Base-by-base conservation (phyloP, 371 early-diverging fungal genomes). In the Smittium mucronatum region DNA sequence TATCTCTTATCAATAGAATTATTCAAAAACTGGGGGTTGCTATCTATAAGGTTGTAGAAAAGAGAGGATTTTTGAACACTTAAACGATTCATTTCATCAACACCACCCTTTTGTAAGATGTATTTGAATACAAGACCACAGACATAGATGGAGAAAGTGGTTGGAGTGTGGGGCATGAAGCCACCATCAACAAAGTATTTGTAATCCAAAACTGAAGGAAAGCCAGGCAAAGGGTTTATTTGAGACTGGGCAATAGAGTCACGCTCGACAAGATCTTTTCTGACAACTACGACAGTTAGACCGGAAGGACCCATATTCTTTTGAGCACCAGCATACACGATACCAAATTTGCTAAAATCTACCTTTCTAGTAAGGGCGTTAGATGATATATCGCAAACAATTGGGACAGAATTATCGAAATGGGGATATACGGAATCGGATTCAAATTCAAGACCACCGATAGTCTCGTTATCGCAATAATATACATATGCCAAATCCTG, bases 271-370 rank as follows among this genome's bases (percentile, higher is more conserved):
- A 98, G 80, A 73, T 96, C 93, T 59, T 94, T 87, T 59, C 94
- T 89, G 64, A 97, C 82, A 68, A 98, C 90, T 35, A 91, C 91
- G 29, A 98, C 76, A 0, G 97, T 92, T 15, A 94, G 89, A 59
- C 98, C 98, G 17, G 95, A 90, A 31, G 94, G 93, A 0, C 98
- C 98, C 74, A 97, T 86, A 81, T 98, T 98, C 83, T 98, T 98
- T 80, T 98, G 97, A 11, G 95, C 98, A 15, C 97, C 97, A 21
- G 91, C 96, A 78, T 91, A 91, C 67, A 98, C 90, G 57, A 93
- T 75, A 28, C 88, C 96, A 76, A 86, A 94, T 70, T 88, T 85
- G 63, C 82, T 75, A 28, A 98, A 86, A 74, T 95, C 91, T 34
- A 96, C 75, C 1, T 86, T 86, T 36, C 91, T 85, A 17, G 94